A percentile compares a stretch with the other conserved stretches of the same genome.
Conservation (phyloP, 306 rosid genomes). For the Rubus idaeus region DNA sequence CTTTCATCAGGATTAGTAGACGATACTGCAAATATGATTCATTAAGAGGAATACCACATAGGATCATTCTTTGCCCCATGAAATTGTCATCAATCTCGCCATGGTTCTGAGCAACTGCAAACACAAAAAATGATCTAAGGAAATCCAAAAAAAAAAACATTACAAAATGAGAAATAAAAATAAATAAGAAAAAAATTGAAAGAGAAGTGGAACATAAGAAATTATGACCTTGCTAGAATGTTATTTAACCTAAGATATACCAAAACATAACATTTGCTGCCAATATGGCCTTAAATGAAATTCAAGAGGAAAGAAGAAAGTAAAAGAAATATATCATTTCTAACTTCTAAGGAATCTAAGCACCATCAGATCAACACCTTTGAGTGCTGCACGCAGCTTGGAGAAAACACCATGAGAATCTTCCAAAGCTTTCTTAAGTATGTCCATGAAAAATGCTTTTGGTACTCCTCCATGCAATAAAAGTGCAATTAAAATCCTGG, state of each 20-base stretch:
- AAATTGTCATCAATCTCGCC: slow-evolving; percentile 58
- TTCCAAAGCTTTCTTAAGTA: slow-evolving; percentile 43
- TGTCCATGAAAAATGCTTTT: slow-evolving; percentile 52
- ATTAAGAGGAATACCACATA: slow-evolving; percentile 69
- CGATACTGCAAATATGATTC: slow-evolving; percentile 59
- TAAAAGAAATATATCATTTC: background rate
- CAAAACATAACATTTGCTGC: background rate
- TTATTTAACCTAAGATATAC: background rate
- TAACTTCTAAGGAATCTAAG: background rate
- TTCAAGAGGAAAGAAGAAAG: background rate
- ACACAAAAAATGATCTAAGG: background rate
- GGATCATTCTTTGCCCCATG: slow-evolving; percentile 49
- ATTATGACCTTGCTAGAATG: background rate
- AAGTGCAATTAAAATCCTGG: slow-evolving; percentile 58
- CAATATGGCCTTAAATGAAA: background rate
- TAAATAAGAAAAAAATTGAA: too few relatives aligned
- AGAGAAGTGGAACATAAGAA: background rate
- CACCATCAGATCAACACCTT: slow-evolving; percentile 40
- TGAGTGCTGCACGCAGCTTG: slow-evolving; percentile 57
- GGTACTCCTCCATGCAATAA: slow-evolving; percentile 51
- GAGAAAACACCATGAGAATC: slow-evolving; percentile 41
- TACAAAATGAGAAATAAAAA: too few relatives aligned
- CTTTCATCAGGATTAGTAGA: slow-evolving; percentile 39
- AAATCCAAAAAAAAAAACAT: background rate
- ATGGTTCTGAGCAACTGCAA: slow-evolving; percentile 48